Evolutionary conservation across 2,329 filamentous ascomycete species (phyloP), one percentile per base, ranked within the genome.

Genomic region (Claviceps sp.): DNA sequence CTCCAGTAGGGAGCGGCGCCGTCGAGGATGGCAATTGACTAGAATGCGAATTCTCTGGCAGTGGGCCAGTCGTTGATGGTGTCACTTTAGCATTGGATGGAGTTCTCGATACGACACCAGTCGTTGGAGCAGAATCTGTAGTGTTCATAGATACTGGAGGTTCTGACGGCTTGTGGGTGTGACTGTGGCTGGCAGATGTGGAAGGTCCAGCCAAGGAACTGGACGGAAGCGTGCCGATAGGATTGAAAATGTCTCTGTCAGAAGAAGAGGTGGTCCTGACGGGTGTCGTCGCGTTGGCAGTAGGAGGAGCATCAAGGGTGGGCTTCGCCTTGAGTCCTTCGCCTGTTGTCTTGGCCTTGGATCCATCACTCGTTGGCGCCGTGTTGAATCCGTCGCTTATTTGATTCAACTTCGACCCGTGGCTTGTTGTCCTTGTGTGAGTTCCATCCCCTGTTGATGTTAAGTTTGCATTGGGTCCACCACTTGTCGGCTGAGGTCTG

Each of bases 191-290:
- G 60, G 60, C 16, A 24, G 37, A 18, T 8, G 55, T 55, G 22
- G 50, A 47, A 7, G 54, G 49, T 16, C 18, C 53, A 34, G 57
- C 57, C 30, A 61, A 45, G 18, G 60, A 43, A 5, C 52, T 58
- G 37, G 51, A 55, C 26, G 63, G 20, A 26, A 59, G 40, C 11
- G 60, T 58, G 11, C 53, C 46, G n/a, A 63, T 51, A 14, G 63
- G 60, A 37, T 61, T 57, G 44, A 61, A 48, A 3, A 62, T 37
- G n/a, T 56, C 58, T 20, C 40, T 54, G 16, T 16, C n/a, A 4
- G 43, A 40, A 3, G 43, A 40, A 14, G 34, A 50, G 26, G 16
- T 42, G 16, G 22, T 40, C 11, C 47, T 11, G 13, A 20, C 50
- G 7, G 50, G 16, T 11, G 22, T 18, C 5, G 50, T 52, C 48